These are phyloP conservation scores for Scenedesmus sp. DNA, from an alignment of 163 green algal species.

Conservation along the genomic window DNA sequence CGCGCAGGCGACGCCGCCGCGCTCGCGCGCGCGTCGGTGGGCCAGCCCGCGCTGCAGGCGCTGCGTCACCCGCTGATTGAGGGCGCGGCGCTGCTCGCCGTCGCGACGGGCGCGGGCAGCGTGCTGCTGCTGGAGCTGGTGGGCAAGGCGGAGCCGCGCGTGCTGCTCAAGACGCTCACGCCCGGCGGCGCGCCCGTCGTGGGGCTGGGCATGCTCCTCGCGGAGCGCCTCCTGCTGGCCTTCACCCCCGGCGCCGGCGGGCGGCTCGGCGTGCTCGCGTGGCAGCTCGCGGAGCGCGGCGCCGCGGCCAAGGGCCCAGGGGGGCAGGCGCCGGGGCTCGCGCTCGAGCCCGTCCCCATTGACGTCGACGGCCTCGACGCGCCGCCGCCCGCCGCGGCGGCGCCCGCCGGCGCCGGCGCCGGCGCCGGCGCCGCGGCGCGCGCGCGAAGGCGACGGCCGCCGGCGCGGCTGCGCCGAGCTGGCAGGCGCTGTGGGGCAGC, in stretches of 20 bases:
- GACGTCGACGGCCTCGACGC: slow-evolving; percentile 19
- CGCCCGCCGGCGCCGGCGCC: background rate
- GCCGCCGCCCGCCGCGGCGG: background rate
- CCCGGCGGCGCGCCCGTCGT: slow-evolving; percentile 38
- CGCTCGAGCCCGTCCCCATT: slow-evolving; percentile 4
- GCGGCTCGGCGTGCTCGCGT: slow-evolving; percentile 31
- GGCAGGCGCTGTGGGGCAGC: slow-evolving; percentile 52
- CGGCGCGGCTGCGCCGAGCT: slow-evolving; percentile 27
- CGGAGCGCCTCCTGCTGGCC: slow-evolving; percentile 39
- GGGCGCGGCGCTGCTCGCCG: slow-evolving; percentile 57
- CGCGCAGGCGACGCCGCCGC: slow-evolving; percentile 19
- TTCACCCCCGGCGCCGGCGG: slow-evolving; percentile 44
- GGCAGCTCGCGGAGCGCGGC: slow-evolving; percentile 40
- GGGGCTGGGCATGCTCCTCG: slow-evolving; percentile 47
- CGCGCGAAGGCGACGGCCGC: background rate
- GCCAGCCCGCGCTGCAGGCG: slow-evolving; percentile 13
- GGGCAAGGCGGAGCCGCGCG: slow-evolving; percentile 2
- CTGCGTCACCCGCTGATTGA: slow-evolving; percentile 60
- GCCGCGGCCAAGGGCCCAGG: no score
- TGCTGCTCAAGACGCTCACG: slow-evolving; percentile 26
- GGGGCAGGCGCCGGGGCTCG: background rate
- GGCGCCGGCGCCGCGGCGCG: background rate
- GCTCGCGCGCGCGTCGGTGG: background rate
- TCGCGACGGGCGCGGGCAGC: slow-evolving; percentile 50
- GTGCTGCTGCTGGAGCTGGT: slow-evolving; percentile 55